Base-by-base conservation (phyloP, 1,284 basidiomycete genomes). In the Apiotrichum laibachii region DNA sequence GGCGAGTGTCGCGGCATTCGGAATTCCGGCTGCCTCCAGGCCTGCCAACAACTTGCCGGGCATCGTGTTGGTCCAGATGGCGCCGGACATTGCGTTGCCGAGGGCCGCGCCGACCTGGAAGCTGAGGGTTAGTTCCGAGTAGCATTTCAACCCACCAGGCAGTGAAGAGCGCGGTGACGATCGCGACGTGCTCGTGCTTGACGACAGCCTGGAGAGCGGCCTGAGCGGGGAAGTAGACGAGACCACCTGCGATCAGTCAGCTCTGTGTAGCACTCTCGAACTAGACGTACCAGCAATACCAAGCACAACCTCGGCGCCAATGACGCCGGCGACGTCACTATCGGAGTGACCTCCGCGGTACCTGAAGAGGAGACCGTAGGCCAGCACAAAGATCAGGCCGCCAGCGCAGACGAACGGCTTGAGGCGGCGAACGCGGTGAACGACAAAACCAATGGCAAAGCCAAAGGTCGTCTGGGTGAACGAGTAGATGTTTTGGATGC, bases 221-320 rank as follows among this genome's bases (percentile, higher is more conserved):
- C 56, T 80, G 78, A 1, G 75, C 69, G 5, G 79, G 73, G 66
- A 80, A 80, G 8, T 77, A 65, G 64, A 80, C 79, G 46, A 80
- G 59, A 53, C 71, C 70, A 50, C 69, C 64, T 2, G 72, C 79
- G 42, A 80, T 66, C 59, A 31, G 26, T 31, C 26, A 31, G 26
- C 26, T 31, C n/a, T n/a, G n/a, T n/a, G n/a, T n/a, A n/a, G n/a
- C n/a, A n/a, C n/a, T n/a, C n/a, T n/a, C n/a, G n/a, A 31, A 7
- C 26, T 31, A 31, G 26, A 7, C 26, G 26, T 31, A 31, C 26
- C 26, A 31, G 26, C 26, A 7, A 31, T 31, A 31, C 79, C 79
- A 16, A 80, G 71, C 13, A 80, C 60, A 55, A 80, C 70, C 65
- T 80, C 75, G 22, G 68, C 77, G 9, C 69, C 79, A 51, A 80